Base-by-base conservation (phyloP, 1,284 basidiomycete genomes). In the Taiwanofungus camphoratus region DNA sequence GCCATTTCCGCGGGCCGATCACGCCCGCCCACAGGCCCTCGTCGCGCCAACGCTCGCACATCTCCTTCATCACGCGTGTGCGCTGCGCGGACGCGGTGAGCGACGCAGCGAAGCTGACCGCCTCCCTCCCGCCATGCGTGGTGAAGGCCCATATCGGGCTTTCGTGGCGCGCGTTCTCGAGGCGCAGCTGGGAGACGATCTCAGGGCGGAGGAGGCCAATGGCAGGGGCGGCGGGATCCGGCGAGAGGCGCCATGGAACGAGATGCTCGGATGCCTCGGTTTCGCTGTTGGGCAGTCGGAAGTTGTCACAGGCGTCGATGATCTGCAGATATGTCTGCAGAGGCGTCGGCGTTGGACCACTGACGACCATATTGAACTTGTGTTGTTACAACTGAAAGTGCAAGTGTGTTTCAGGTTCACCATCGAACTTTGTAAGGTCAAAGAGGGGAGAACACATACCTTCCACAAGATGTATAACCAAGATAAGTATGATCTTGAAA, bases 1-100 rank as follows among this genome's bases (percentile, higher is more conserved):
- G 71, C 92, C 93, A 96, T 45, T 92, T 79, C 37, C 63, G 70
- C 3, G 78, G 79, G 6, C 85, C 83, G 57, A 88, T 85, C 27
- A 82, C 70, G 45, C 79, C 73, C 11, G 72, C 56, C 52, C 83
- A 87, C 18, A 77, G 53, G 13, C 73, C 77, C 4, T 59, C 64
- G 53, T 85, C 80, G 39, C 82, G 74, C 87, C 87, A 89, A 31
- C 76, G 70, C 56, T 78, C 74, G 57, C 80, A 84, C 16, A 86
- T 59, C 49, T 73, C 75, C 46, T 69, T 71, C 68, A 89, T 74
- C 5, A 70, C 75, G 2, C 61, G 64, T 11, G 77, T 82, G 32
- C 87, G 76, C 51, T 74, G 76, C 11, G 63, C 58, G 3, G 76
- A 73, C 3, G 74, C 76, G 55, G 76, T 62, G 29, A 83, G 48